Base-by-base conservation (phyloP, 208 protist species). In the Trypanosoma melophagium region DNA sequence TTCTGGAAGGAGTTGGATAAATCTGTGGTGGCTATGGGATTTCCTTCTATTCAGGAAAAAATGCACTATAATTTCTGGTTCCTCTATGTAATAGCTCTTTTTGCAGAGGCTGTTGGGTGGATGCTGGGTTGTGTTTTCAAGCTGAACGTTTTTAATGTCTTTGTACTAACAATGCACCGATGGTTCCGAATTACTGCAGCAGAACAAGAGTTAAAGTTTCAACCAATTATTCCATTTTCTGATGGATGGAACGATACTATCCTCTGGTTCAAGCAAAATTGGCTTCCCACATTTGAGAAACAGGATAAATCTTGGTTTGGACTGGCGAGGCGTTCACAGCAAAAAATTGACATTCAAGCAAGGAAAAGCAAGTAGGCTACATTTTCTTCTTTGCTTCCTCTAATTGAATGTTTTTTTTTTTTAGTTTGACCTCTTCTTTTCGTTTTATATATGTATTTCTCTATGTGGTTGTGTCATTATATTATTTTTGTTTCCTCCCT, bases 151-250 rank as follows among this genome's bases (percentile, higher is more conserved):
- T 98, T 98, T 77, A 97, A 93, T 61, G 87, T 97, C 5, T 92
- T 91, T 83, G 86, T 97, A 14, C 79, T 97, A n/a, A 97, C 91
- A 21, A 98, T 98, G 85, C 95, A 98, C 75, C 84, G 96, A 22
- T 98, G 91, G 93, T 98, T 98, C 69, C 77, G 86, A 24, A 97
- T 97, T 60, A 86, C 87, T 19, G 88, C 86, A 24, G 93, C 92
- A 8, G 87, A 96, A 66, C 72, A 83, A 16, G 92, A 98, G 57
- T 76, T 98, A 17, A 77, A 86, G 51, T 97, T 81, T 68, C 53
- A 86, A 54, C 93, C 93, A 13, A 89, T 98, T 41, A 96, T 97
- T 58, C 54, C 83, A 1, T 98, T 97, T 70, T 51, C 45, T 50
- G 84, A 95, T 13, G 93, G 95, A 7, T 97, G 93, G 92, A 56